phyloP scores from a whole-genome alignment of 306 rosid genomes.

The Gastrolobium bilobum region DNA sequence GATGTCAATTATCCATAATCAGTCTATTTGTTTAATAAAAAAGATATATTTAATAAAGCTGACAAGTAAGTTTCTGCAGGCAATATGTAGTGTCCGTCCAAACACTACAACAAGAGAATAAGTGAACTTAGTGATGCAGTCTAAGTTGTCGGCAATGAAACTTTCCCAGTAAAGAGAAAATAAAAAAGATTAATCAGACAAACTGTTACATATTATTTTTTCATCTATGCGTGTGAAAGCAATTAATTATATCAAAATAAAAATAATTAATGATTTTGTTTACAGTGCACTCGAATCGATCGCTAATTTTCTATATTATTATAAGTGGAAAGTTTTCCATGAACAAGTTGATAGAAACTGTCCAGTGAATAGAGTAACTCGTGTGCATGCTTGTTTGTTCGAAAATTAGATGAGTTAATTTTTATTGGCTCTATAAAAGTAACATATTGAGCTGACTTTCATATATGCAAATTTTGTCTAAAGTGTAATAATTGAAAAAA shows the following conservation, averaged over 20 bases:
- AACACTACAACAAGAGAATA: not conserved
- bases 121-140: not conserved
- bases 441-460: too few relatives aligned
- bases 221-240: conserved; percentile 1
- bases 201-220: not conserved
- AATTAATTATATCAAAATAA: not conserved
- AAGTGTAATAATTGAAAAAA: too few relatives aligned
- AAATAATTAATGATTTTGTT: not conserved
- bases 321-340: not conserved
- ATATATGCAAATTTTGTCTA: too few relatives aligned
- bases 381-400: conserved; percentile 16
- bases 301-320: not conserved
- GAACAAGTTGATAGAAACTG: not conserved
- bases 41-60: not conserved
- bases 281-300: not conserved
- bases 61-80: not conserved
- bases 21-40: too few relatives aligned
- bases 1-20: not conserved
- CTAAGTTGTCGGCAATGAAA: not conserved
- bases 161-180: too few relatives aligned
- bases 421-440: too few relatives aligned
- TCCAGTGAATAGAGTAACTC: not conserved
- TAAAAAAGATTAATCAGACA: not conserved
- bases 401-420: not conserved
- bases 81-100: not conserved